Evolutionary conservation across 2,329 filamentous ascomycete genomes (phyloP).

Genomic region (Phoma sp.): DNA sequence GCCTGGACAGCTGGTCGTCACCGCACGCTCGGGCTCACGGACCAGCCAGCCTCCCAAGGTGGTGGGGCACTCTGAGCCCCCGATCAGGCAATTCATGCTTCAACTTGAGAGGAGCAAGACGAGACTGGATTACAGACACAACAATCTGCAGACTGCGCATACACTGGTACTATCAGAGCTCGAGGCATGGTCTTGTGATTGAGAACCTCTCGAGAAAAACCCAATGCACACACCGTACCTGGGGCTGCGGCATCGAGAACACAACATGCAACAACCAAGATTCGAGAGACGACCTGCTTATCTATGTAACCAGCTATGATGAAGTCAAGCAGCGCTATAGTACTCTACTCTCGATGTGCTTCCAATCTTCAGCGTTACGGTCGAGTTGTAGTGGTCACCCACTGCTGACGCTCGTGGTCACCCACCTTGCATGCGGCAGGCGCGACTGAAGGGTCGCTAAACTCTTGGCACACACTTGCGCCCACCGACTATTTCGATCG

Average conservation of each 20-base stretch:
- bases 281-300: too few species aligned
- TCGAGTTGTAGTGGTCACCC: constrained; percentile 5
- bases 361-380: too few species aligned
- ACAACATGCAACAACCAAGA: too few species aligned
- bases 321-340: too few species aligned
- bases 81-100: constrained; percentile 8
- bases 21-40: constrained; percentile 20
- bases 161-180: too few species aligned
- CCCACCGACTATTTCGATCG: constrained; percentile 22
- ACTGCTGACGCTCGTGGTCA: constrained; percentile 25
- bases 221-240: too few species aligned
- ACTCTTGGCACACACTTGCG: constrained; percentile 25
- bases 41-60: constrained; percentile 5
- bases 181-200: too few species aligned
- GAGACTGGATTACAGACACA: neutral
- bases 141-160: too few species aligned
- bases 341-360: neutral
- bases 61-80: constrained; percentile 31
- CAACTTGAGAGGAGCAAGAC: neutral
- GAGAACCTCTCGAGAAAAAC: too few species aligned
- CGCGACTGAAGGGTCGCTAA: constrained; percentile 21
- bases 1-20: constrained; percentile 24
- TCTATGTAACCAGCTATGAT: too few species aligned
- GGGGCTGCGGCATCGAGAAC: too few species aligned
- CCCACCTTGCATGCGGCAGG: constrained; percentile 24